phyloP scores from a whole-genome alignment of 2,329 filamentous ascomycete species.

The Aureobasidium sp. region DNA sequence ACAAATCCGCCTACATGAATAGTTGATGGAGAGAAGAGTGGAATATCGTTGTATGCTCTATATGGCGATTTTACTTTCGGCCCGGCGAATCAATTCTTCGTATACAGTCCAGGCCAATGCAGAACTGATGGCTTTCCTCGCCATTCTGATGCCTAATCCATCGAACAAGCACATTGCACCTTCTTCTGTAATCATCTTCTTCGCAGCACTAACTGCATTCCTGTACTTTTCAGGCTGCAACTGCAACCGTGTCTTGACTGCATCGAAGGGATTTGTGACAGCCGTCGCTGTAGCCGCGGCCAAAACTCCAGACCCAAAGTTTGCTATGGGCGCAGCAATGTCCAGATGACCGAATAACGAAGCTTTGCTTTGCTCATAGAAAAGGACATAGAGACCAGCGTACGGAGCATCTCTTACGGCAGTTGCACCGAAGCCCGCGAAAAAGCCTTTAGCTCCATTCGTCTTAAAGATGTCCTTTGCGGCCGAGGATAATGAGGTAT shows the following conservation, averaged over 20 bases:
- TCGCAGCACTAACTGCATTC: constrained; percentile 71
- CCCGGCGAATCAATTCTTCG: constrained; percentile 78
- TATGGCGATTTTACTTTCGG: constrained; percentile 36
- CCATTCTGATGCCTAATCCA: constrained; percentile 78
- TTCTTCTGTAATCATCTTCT: constrained; percentile 72
- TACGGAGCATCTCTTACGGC: constrained; percentile 93
- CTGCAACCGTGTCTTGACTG: constrained; percentile 90
- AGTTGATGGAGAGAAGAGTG: neutral
- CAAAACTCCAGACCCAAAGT: constrained; percentile 73
- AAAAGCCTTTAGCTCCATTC: constrained; percentile 77
- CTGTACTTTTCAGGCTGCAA: constrained; percentile 73
- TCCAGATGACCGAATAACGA: constrained; percentile 40
- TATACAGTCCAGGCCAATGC: constrained; percentile 98
- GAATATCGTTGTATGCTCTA: neutral
- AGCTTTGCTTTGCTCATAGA: constrained; percentile 78
- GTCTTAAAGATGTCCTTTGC: constrained; percentile 62
- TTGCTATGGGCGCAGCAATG: constrained; percentile 42
- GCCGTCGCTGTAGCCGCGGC: constrained; percentile 77
- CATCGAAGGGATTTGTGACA: constrained; percentile 93
- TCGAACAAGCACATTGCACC: constrained; percentile 74
- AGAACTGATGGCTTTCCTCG: constrained; percentile 82
- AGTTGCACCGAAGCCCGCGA: constrained; percentile 87
- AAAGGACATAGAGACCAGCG: constrained; percentile 85
- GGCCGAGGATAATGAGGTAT: constrained; percentile 66
- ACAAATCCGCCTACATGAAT: neutral